Evolutionary conservation across 257 asterid genomes (phyloP), one percentile per base, ranked within the genome.

Genomic region (Knoxia roxburghii): DNA sequence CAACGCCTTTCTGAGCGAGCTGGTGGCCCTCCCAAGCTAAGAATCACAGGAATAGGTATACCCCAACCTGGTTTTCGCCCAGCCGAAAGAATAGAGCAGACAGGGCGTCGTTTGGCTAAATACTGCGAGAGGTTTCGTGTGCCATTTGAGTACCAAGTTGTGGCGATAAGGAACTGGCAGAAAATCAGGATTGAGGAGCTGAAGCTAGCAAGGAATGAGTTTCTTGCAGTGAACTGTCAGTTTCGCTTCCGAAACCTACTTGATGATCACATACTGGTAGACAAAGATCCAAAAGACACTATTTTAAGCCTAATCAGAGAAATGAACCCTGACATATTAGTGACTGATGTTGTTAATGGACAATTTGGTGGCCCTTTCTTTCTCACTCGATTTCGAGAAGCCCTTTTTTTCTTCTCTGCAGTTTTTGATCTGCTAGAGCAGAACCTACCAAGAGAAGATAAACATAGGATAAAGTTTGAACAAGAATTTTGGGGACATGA

Each of bases 11-110:
- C 65, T 26, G 35, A 33, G 7, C 54, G 51, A 26, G 69, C 33
- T 18, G 73, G 69, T 21, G 73, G 77, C 4, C 69, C 77, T 20
- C 77, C 69, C 18, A 68, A 60, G 64, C 65, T 73, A 12, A 65
- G 65, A 8, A 68, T 73, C 13, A 73, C 77, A 1, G 77, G 77
- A 7, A 73, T 73, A 6, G 73, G 46, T 4, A 33, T 67, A 18
- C 77, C 77, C 35, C 73, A 73, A 62, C 33, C 77, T 13, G 77
- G 77, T 0, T 40, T 62, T 18, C 48, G 73, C 14, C 77, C 77
- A 2, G 69, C 73, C 23, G 73, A 73, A 46, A 33, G 14, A 37
- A 17, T 73, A 4, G 69, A 73, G 18, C 64, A 49, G 65, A 67
- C 77, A 26, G 73, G 73, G 6, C 65, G 50, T 27, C 77, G 73